Evolutionary conservation across 352 stramenopile genomes (phyloP).

Genomic region (Thalassiosira pacifica): DNA sequence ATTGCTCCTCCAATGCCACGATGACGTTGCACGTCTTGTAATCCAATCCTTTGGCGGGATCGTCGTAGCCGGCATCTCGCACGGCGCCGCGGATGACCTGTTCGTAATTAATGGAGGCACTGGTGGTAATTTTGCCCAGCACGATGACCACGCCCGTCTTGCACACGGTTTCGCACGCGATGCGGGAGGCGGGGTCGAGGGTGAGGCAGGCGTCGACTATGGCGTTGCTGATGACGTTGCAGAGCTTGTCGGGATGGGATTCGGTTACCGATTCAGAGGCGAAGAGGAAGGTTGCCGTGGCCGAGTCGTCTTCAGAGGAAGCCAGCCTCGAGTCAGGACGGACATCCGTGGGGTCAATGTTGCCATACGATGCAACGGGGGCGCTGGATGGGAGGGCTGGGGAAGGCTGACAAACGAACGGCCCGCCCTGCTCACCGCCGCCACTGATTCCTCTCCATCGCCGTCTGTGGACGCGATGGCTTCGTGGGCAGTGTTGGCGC

Average conservation of each 20-base stretch:
- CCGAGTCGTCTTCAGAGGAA: neutral
- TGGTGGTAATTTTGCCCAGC: constrained; percentile 99
- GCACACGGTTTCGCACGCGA: constrained; percentile 98
- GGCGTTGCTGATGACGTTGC: constrained; percentile 99
- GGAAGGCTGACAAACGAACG: too few species aligned
- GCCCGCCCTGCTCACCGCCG: too few species aligned
- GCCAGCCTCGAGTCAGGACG: neutral
- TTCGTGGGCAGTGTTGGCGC: too few species aligned
- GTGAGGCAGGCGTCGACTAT: constrained; percentile 98
- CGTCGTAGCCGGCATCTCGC: constrained; percentile 99
- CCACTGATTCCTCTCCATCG: too few species aligned
- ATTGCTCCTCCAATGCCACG: constrained; percentile 99
- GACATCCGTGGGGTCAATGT: neutral
- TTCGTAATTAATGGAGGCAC: constrained; percentile 99
- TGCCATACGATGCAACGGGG: neutral
- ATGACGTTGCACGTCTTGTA: constrained; percentile 99
- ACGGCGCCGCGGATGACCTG: constrained; percentile 98
- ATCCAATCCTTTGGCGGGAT: constrained; percentile 98
- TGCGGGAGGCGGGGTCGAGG: constrained; percentile 97
- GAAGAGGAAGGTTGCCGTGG: constrained; percentile 79
- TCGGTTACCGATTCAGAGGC: constrained; percentile 99
- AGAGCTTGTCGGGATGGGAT: constrained; percentile 98
- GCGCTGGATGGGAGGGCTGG: too few species aligned
- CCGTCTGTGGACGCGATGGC: too few species aligned
- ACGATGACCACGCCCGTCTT: constrained; percentile 99